Evolutionary conservation across 495 filamentous ascomycete genomes (phyloP).

Genomic region (Penicillium odoratum): DNA sequence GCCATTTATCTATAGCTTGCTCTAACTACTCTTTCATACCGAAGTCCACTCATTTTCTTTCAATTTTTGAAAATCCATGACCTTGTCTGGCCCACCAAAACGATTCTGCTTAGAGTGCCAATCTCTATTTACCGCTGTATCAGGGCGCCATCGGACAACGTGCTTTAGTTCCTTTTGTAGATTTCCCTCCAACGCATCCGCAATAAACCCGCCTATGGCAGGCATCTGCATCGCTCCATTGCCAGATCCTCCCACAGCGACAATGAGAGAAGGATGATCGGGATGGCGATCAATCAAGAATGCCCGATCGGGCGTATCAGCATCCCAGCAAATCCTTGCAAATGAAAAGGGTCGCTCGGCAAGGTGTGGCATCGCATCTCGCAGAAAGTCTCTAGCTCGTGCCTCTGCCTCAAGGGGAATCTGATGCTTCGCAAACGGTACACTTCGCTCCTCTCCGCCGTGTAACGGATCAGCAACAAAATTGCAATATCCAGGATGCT

Average conservation of each 20-base stretch:
- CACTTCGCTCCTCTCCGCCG: constrained; percentile 28
- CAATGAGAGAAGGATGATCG: constrained; percentile 37
- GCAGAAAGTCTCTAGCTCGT: constrained; percentile 42
- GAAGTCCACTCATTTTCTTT: constrained; percentile 37
- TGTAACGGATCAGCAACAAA: constrained; percentile 26
- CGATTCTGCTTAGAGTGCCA: constrained; percentile 52
- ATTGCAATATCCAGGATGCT: constrained; percentile 57
- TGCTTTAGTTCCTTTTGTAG: constrained; percentile 38
- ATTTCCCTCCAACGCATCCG: constrained; percentile 45
- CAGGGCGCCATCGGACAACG: constrained; percentile 52
- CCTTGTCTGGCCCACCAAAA: constrained; percentile 41
- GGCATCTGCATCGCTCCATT: constrained; percentile 54
- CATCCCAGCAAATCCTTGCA: constrained; percentile 56
- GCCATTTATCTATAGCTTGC: constrained; percentile 5
- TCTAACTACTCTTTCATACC: constrained; percentile 13
- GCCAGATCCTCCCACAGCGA: constrained; percentile 53
- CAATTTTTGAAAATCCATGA: constrained; percentile 51
- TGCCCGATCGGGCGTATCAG: constrained; percentile 52
- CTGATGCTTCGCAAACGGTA: constrained; percentile 50
- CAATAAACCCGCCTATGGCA: constrained; percentile 47
- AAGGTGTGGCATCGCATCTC: constrained; percentile 53
- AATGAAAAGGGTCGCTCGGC: constrained; percentile 46
- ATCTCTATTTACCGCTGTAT: constrained; percentile 45
- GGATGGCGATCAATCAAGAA: constrained; percentile 50
- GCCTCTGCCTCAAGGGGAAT: constrained; percentile 48